These are phyloP conservation scores for Diaporthe sp. DNA, from an alignment of 2,329 filamentous ascomycete species.

Conservation along the genomic window DNA sequence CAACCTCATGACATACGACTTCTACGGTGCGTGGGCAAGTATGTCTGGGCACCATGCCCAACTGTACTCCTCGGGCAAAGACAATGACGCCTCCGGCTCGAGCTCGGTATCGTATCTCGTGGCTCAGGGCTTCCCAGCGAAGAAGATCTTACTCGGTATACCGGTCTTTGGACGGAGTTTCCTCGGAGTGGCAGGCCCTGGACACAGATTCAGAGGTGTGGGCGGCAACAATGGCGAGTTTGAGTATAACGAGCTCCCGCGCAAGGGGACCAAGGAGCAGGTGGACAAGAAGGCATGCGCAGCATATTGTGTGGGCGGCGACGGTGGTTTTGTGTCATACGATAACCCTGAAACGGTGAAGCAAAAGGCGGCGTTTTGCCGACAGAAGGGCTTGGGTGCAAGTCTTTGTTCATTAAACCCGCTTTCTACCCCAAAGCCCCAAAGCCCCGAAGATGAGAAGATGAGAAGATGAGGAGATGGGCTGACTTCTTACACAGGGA, in stretches of 20 bases:
- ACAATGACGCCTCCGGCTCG: constrained; percentile 74
- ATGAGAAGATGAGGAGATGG: background rate
- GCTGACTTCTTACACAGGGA: constrained; percentile 61
- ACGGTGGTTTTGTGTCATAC: constrained; percentile 84
- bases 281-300: constrained; percentile 77
- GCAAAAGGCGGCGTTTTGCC: constrained; percentile 81
- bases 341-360: constrained; percentile 83
- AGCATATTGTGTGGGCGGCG: constrained; percentile 79
- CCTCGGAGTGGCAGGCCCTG: constrained; percentile 73
- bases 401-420: constrained; percentile 47
- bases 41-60: constrained; percentile 82
- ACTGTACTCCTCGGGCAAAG: constrained; percentile 71
- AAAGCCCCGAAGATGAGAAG: background rate
- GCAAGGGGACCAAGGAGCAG: constrained; percentile 71
- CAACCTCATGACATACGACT: constrained; percentile 87
- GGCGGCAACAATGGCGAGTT: constrained; percentile 71
- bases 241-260: constrained; percentile 79
- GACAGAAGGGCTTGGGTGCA: constrained; percentile 76
- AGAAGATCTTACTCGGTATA: constrained; percentile 82
- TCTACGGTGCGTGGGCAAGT: constrained; percentile 78
- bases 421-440: background rate
- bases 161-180: constrained; percentile 84
- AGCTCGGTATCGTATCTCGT: constrained; percentile 76
- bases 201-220: constrained; percentile 70
- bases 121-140: constrained; percentile 74